Conservation (phyloP, 2,329 filamentous ascomycete species). For the Microdochium bolleyi region DNA sequence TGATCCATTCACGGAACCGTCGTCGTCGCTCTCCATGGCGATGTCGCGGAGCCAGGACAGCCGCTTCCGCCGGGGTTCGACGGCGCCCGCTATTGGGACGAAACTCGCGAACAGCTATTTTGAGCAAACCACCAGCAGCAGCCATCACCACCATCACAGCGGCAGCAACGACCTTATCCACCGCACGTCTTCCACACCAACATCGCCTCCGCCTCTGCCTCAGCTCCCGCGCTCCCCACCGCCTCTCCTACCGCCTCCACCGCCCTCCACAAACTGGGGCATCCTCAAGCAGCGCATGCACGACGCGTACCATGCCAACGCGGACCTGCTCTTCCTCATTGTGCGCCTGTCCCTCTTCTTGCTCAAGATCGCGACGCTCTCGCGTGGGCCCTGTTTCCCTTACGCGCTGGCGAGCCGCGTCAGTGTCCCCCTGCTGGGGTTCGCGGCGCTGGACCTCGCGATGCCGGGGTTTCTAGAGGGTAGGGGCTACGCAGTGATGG, state of each 20-base stretch:
- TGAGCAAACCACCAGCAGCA: too few species aligned
- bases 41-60: constrained; percentile 31
- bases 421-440: constrained; percentile 56
- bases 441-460: constrained; percentile 62
- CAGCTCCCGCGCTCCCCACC: background rate
- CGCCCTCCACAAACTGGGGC: background rate
- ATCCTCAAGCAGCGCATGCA: constrained; percentile 21
- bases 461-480: constrained; percentile 18
- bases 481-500: too few species aligned
- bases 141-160: constrained; percentile 18
- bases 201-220: background rate
- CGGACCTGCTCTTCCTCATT: constrained; percentile 25
- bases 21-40: constrained; percentile 25
- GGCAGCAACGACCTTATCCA: constrained; percentile 1
- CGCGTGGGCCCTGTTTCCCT: constrained; percentile 59
- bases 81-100: constrained; percentile 13
- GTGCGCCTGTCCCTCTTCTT: constrained; percentile 55
- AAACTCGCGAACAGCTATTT: too few species aligned
- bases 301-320: constrained; percentile 20
- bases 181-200: background rate
- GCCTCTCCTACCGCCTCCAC: constrained; percentile 2
- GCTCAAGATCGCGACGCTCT: constrained; percentile 58
- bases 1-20: constrained; percentile 1
- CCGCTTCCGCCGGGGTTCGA: constrained; percentile 19
- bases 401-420: constrained; percentile 58